Percentiles rank a stretch among this genome's conserved stretches.
These are phyloP conservation scores for Geotrichum aggregatum DNA, from an alignment of 1,139 yeast genomes.

Conservation along the genomic window DNA sequence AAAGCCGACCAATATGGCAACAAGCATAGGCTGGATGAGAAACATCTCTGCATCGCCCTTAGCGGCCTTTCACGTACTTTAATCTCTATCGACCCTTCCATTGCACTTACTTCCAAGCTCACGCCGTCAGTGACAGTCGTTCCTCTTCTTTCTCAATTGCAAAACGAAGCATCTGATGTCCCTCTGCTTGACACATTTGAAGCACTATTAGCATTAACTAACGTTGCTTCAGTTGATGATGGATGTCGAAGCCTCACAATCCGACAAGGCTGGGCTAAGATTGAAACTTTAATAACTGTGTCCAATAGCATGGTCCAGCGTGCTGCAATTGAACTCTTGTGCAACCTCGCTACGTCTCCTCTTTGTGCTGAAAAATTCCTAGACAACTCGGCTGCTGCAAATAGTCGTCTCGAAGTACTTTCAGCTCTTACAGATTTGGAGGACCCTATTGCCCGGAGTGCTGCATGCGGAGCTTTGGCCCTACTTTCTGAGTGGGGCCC, in stretches of 20 bases:
- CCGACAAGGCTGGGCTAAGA: conserved; percentile 39
- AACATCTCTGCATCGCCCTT: conserved; percentile 29
- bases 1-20: conserved; percentile 19
- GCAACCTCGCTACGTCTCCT: conserved; percentile 40
- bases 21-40: conserved; percentile 24
- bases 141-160: conserved; percentile 35
- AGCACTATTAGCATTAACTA: conserved; percentile 48
- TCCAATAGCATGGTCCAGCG: conserved; percentile 38
- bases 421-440: conserved; percentile 36
- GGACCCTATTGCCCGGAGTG: conserved; percentile 37
- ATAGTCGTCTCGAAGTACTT: conserved; percentile 33
- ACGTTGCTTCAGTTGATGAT: conserved; percentile 44
- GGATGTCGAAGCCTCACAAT: conserved; percentile 38
- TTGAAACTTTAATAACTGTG: conserved; percentile 40
- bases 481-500: conserved; percentile 39
- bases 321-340: conserved; percentile 40
- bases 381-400: conserved; percentile 33
- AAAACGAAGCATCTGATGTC: conserved; percentile 27
- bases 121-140: conserved; percentile 36
- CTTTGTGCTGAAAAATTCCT: conserved; percentile 39
- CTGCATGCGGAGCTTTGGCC: conserved; percentile 44
- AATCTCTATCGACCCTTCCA: conserved; percentile 38
- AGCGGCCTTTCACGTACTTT: conserved; percentile 39
- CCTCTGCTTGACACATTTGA: conserved; percentile 45
- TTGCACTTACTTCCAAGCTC: conserved; percentile 37